phyloP scores from a whole-genome alignment of 2,329 filamentous ascomycete species.

The Pseudogymnoascus destructans region DNA sequence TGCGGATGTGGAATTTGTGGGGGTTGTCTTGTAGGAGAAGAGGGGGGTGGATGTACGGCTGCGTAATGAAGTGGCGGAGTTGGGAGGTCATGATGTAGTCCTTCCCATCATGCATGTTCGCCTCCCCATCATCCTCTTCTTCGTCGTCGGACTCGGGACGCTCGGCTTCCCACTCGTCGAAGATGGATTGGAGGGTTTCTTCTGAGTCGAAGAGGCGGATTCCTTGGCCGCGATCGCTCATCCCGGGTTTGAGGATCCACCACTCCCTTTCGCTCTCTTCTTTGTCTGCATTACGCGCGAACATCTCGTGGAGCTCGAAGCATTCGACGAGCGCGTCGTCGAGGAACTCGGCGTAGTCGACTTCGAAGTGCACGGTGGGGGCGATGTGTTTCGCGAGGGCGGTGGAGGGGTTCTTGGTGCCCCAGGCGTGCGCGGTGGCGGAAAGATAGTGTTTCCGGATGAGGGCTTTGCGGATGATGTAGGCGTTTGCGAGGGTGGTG shows the following conservation, averaged over 20 bases:
- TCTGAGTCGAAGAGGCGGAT: slow-evolving; percentile 81
- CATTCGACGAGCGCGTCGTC: slow-evolving; percentile 86
- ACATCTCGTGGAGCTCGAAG: slow-evolving; percentile 71
- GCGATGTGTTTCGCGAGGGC: slow-evolving; percentile 59
- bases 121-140: slow-evolving; percentile 35
- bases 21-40: slow-evolving; percentile 53
- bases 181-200: slow-evolving; percentile 72
- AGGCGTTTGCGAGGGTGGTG: slow-evolving; percentile 67
- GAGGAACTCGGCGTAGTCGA: slow-evolving; percentile 93
- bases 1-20: slow-evolving; percentile 89
- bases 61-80: slow-evolving; percentile 88
- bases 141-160: slow-evolving; percentile 53
- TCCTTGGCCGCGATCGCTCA: slow-evolving; percentile 92
- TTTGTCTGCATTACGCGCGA: slow-evolving; percentile 50
- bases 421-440: slow-evolving; percentile 71
- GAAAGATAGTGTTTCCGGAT: slow-evolving; percentile 93
- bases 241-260: slow-evolving; percentile 97
- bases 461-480: slow-evolving; percentile 88
- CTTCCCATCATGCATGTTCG: slow-evolving; percentile 26
- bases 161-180: slow-evolving; percentile 77
- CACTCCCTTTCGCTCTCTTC: slow-evolving; percentile 46
- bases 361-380: slow-evolving; percentile 72
- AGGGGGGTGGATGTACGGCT: slow-evolving; percentile 86
- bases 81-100: slow-evolving; percentile 70
- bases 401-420: slow-evolving; percentile 66